Conservation (phyloP, 352 stramenopile species). For the Phytophthora ohioensis region DNA sequence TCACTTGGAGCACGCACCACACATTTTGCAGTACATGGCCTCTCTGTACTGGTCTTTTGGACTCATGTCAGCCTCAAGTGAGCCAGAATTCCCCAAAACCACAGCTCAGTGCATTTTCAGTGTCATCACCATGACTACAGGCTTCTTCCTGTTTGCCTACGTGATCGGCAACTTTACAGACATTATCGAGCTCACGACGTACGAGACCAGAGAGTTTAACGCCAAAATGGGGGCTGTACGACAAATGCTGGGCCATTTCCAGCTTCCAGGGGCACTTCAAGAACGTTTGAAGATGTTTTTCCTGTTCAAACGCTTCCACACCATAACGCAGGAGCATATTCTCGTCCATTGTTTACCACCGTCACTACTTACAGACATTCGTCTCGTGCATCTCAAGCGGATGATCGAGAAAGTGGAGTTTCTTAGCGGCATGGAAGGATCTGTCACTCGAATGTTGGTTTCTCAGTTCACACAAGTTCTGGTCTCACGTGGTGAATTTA, state of each 20-base stretch:
- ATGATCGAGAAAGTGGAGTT: conserved; percentile 82
- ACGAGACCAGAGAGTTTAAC: conserved; percentile 72
- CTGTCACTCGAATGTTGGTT: conserved; percentile 73
- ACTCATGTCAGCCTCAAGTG: conserved; percentile 67
- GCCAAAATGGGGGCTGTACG: conserved; percentile 59
- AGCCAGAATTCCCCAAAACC: conserved; percentile 62
- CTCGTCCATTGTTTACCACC: conserved; percentile 66
- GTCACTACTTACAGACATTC: conserved; percentile 74
- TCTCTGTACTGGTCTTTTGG: conserved; percentile 78
- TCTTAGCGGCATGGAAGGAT: conserved; percentile 60
- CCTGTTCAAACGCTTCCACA: conserved; percentile 76
- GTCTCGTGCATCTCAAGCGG: conserved; percentile 66
- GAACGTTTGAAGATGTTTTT: conserved; percentile 69
- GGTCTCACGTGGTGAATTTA: conserved; percentile 62
- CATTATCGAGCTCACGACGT: conserved; percentile 67
- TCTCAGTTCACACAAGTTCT: conserved; percentile 73
- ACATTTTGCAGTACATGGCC: conserved; percentile 59
- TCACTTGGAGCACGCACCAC: conserved; percentile 30
- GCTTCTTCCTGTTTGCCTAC: conserved; percentile 83
- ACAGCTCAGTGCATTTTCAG: conserved; percentile 56
- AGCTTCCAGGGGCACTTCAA: conserved; percentile 48
- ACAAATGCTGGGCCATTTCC: conserved; percentile 66
- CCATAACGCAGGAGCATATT: conserved; percentile 73
- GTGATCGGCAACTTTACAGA: conserved; percentile 82
- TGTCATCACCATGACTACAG: conserved; percentile 65